phyloP scores from a whole-genome alignment of 768 basidiomycete species.

The Xerocomellus chrysenteron region DNA sequence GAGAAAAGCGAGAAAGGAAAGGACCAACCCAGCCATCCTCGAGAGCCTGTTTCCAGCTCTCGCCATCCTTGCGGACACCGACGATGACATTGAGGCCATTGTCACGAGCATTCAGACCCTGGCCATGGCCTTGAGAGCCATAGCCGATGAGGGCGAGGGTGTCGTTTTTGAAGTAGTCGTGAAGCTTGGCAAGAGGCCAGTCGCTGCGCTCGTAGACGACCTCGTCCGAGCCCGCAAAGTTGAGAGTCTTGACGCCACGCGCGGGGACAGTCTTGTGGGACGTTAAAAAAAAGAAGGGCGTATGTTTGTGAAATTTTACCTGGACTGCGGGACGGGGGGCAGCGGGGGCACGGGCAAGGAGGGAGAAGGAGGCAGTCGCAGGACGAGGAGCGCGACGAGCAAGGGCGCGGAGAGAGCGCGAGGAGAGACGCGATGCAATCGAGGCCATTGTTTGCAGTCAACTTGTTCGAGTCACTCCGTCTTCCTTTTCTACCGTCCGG shows the following conservation, averaged over 20 bases:
- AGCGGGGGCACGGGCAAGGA: conserved; percentile 50
- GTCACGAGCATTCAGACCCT: conserved; percentile 98
- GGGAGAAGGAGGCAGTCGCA: conserved; percentile 62
- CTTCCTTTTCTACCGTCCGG: conserved; percentile 11
- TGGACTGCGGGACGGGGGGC: conserved; percentile 23
- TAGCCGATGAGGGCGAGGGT: conserved; percentile 99
- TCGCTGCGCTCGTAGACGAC: conserved; percentile 93
- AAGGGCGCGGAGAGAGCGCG: conserved; percentile 61
- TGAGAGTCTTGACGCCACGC: conserved; percentile 91
- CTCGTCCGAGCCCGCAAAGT: conserved; percentile 94
- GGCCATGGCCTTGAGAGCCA: conserved; percentile 98
- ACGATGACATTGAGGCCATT: conserved; percentile 98
- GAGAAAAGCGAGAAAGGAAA: not conserved
- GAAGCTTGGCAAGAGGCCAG: conserved; percentile 97
- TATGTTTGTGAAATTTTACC: conserved; percentile 34
- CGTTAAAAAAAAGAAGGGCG: not conserved
- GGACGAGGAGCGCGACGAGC: conserved; percentile 64
- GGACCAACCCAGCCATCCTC: conserved; percentile 92
- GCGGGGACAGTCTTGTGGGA: conserved; percentile 40
- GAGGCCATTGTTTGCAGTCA: conserved; percentile 50
- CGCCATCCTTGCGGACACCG: conserved; percentile 95
- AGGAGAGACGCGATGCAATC: conserved; percentile 58
- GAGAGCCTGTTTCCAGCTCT: conserved; percentile 93
- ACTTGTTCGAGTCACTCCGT: not conserved
- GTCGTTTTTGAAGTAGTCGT: conserved; percentile 99